Evolutionary conservation across 371 early-diverging fungal species (phyloP), one percentile per base, ranked within the genome.

Genomic region (Fennellomyces sp.): DNA sequence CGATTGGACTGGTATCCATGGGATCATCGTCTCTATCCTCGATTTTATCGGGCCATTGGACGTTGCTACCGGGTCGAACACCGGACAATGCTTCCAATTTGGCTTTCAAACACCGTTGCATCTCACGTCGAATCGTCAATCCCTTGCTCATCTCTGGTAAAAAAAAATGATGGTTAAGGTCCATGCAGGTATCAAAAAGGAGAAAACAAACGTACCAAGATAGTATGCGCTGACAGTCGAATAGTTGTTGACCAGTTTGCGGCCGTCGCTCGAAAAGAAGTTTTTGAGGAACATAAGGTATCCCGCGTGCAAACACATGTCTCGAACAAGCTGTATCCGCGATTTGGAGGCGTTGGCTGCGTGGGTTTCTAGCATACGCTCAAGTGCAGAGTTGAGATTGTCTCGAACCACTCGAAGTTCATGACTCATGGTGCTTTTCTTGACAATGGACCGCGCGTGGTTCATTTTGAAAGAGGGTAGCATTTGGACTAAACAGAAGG

Each of bases 61-160:
- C 59, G 11, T 31, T 63, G 29, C 26, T 35, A n/a, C 15, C 26
- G 36, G 52, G 47, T 19, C 38, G 4, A 29, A 23, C 33, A 2
- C 25, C 25, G 8, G 49, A 13, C 3, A 23, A 36, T 1, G 56
- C 31, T 11, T 52, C 58, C n/a, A 80, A 58, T 54, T 80, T 83
- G 19, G 72, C 64, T 11, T 61, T 61, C 19, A 84, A 54, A 41
- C 81, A 69, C 1, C 64, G 61, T 33, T 73, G 74, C 81, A 84
- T 83, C 62, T 85, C 85, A 21, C 87, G 76, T 19, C 83, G 76
- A 19, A 79, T 63, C 1, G 72, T 72, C 5, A 85, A 45, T 0
- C 76, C 78, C 27, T 83, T 82, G 0, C 80, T 71, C 76, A 80
- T 80, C 52, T 83, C 81, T 60, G 66, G n/a, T 25, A 58, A 30